Evolutionary conservation across 805 yeast genomes (phyloP), one percentile per base, ranked within the genome.

Genomic region (Teunomyces stri): DNA sequence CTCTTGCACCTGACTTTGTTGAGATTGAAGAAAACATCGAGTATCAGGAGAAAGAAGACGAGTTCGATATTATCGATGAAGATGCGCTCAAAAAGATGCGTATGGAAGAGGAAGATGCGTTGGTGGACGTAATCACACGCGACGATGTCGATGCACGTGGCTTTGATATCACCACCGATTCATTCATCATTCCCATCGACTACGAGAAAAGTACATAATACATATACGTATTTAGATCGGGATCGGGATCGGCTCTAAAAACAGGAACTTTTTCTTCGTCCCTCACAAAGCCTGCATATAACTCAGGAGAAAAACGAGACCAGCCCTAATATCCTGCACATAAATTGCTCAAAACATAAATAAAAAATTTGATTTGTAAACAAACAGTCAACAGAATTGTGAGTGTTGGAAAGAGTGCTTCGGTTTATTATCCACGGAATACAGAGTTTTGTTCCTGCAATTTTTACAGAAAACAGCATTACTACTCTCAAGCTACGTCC

Each of bases 1-100:
- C 97, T 0, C 71, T 91, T 56, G 97, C 97, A 0, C 97, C 97
- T 0, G 98, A 92, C 64, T 91, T 92, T 62, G 96, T 87, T 42
- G 97, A 91, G 64, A 84, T 91, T 37, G 97, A 91, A 60, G 96
- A 90, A 58, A 92, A 90, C 59, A 85, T 88, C 7, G 89, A 87
- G 48, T 91, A 92, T 60, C 81, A 82, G 54, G 98, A 91, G 60
- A 76, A 78, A 50, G 98, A 91, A 64, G 96, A 90, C 61, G 98
- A 91, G 65, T 91, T 91, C 65, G 97, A 91, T 61, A 77, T 86
- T 20, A 79, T 80, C 9, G 86, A 80, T 43, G 90, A 85, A 44
- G 87, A 81, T 45, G 81, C 78, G 43, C 74, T 81, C 51, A 79
- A 79, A 50, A 81, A 79, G 57, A 78, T 80, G 56, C 78, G 85